A percentile compares a stretch with the other conserved stretches of the same genome.
phyloP scores from a whole-genome alignment of 176 grass and related monocot species.

The Musa schizocarpa region DNA sequence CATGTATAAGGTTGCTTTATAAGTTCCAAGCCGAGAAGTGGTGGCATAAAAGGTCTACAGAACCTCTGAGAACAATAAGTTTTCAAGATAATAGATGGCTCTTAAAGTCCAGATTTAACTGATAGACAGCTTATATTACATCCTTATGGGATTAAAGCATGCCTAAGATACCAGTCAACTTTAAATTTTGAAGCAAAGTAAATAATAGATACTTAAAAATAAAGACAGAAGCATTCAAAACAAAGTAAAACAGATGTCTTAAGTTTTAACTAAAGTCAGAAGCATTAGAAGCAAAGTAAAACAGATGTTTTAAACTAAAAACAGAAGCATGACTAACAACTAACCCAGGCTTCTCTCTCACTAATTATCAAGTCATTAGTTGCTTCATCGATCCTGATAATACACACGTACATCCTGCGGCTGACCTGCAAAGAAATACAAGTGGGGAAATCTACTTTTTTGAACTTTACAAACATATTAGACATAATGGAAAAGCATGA shows the following conservation, averaged over 20 bases:
- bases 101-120: too few species aligned
- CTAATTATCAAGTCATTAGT: constrained; percentile 87
- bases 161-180: not conserved
- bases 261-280: too few species aligned
- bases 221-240: not conserved
- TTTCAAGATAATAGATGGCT: too few species aligned
- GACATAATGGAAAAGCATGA: too few species aligned
- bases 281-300: not conserved
- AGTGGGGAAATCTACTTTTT: not conserved
- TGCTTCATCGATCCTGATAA: constrained; percentile 63
- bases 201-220: too few species aligned
- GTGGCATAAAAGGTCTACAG: too few species aligned
- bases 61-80: too few species aligned
- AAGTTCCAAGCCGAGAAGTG: too few species aligned
- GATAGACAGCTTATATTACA: not conserved
- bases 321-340: constrained; percentile 12
- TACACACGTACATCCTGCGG: constrained; percentile 40
- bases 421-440: constrained; percentile 39
- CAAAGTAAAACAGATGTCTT: too few species aligned
- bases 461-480: too few species aligned
- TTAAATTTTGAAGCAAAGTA: not conserved
- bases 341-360: constrained; percentile 85
- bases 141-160: not conserved
- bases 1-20: too few species aligned
- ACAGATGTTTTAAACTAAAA: not conserved